phyloP scores from a whole-genome alignment of 2,329 filamentous ascomycete genomes.

The Penicillium sp. region DNA sequence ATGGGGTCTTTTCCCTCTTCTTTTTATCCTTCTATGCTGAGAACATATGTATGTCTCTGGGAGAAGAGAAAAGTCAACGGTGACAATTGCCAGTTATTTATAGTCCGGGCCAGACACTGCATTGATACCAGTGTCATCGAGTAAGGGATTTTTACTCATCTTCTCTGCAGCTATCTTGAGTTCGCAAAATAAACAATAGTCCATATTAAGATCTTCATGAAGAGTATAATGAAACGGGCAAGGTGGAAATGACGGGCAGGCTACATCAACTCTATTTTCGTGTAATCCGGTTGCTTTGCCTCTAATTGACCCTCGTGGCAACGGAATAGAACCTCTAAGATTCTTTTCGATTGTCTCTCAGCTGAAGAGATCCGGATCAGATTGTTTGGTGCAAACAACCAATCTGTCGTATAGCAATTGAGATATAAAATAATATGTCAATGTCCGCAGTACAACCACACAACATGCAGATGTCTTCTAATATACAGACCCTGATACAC shows the following conservation, averaged over 20 bases:
- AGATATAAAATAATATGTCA: background rate
- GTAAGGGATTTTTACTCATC: background rate
- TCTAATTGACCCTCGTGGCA: slow-evolving; percentile 6
- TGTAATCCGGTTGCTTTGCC: slow-evolving; percentile 18
- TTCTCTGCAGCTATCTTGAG: slow-evolving; percentile 12
- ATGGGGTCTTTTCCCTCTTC: background rate
- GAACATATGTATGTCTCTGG: background rate
- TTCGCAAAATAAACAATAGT: slow-evolving; percentile 5
- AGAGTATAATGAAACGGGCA: background rate
- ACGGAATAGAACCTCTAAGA: background rate
- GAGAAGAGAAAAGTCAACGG: background rate
- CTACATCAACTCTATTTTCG: slow-evolving; percentile 26
- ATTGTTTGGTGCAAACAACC: background rate
- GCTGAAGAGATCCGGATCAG: background rate
- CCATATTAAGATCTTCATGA: background rate
- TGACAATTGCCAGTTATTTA: background rate
- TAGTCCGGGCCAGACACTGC: background rate
- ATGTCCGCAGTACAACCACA: background rate
- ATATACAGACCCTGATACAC: slow-evolving; percentile 8
- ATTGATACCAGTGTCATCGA: background rate
- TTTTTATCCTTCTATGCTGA: background rate
- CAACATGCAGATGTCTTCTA: background rate
- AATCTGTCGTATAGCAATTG: background rate
- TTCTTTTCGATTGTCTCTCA: background rate
- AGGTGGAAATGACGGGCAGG: slow-evolving; percentile 18